Conservation (phyloP, 2,329 filamentous ascomycete species). For the Venturia pyrina region DNA sequence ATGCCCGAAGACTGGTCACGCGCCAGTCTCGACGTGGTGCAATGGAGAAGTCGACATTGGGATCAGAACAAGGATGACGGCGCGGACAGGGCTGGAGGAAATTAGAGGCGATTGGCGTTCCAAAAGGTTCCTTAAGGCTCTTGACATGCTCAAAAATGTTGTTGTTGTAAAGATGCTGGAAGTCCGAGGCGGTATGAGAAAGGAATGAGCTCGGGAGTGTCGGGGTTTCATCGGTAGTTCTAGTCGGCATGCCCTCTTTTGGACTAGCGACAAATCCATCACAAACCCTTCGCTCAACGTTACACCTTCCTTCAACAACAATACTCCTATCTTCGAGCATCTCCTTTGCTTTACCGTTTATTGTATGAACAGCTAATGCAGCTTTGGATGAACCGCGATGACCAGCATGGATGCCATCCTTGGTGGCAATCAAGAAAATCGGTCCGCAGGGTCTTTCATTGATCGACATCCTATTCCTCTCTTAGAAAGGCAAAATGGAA, state of each 20-base stretch:
- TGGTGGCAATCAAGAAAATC: not conserved
- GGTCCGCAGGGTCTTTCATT: not conserved
- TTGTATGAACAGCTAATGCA: not conserved
- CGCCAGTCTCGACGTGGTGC: too few species aligned
- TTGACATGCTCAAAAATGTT: too few species aligned
- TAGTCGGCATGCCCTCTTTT: not conserved
- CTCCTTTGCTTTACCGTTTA: not conserved
- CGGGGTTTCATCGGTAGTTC: not conserved
- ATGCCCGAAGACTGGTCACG: too few species aligned
- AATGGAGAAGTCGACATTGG: too few species aligned
- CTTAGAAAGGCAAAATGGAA: too few species aligned
- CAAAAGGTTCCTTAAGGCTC: too few species aligned
- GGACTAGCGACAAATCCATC: not conserved
- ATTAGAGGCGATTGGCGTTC: too few species aligned
- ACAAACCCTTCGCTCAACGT: not conserved
- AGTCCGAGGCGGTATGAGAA: too few species aligned
- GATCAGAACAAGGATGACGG: too few species aligned
- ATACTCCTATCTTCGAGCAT: not conserved
- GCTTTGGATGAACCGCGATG: not conserved
- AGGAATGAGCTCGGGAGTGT: too few species aligned
- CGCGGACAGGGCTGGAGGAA: too few species aligned
- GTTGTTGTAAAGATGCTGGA: too few species aligned
- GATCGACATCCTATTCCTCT: not conserved
- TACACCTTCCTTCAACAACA: not conserved
- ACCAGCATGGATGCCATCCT: not conserved